Evolutionary conservation across 2,329 filamentous ascomycete species (phyloP).

Genomic region (Ustilaginoidea virens): DNA sequence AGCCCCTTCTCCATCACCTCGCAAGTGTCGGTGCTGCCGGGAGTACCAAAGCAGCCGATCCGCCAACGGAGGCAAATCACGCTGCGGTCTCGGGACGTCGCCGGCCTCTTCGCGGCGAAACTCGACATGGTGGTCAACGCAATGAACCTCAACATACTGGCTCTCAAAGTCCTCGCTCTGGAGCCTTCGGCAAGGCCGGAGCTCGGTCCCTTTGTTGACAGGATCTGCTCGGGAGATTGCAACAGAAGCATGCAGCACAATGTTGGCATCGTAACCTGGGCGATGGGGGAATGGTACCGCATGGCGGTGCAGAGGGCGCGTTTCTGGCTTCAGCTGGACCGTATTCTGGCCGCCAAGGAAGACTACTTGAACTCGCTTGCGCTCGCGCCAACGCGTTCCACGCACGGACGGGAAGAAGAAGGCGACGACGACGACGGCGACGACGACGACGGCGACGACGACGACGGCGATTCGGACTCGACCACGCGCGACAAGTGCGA

Average conservation of each 20-base stretch:
- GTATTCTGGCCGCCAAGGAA: slow-evolving; percentile 24
- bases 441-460: too few relatives aligned
- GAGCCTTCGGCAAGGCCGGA: slow-evolving; percentile 44
- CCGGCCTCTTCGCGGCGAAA: slow-evolving; percentile 40
- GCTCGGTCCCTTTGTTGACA: slow-evolving; percentile 36
- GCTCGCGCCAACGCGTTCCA: slow-evolving; percentile 10
- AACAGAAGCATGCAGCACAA: slow-evolving; percentile 37
- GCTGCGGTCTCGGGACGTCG: slow-evolving; percentile 22
- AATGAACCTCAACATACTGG: slow-evolving; percentile 31
- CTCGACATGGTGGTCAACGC: slow-evolving; percentile 44
- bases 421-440: slow-evolving; percentile 8
- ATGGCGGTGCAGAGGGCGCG: slow-evolving; percentile 42
- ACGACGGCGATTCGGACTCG: too few relatives aligned
- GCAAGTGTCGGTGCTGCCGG: slow-evolving; percentile 29
- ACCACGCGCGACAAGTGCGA: too few relatives aligned
- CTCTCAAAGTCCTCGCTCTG: slow-evolving; percentile 37
- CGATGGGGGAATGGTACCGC: slow-evolving; percentile 53
- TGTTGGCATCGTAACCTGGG: slow-evolving; percentile 46
- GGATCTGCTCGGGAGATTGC: slow-evolving; percentile 20
- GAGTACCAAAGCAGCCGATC: slow-evolving; percentile 16
- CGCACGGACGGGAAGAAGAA: slow-evolving; percentile 10
- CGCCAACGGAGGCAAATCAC: slow-evolving; percentile 42
- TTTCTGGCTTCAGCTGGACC: slow-evolving; percentile 44
- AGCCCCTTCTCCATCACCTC: slow-evolving; percentile 50
- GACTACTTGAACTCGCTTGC: slow-evolving; percentile 10